Conservation (phyloP, 2,329 filamentous ascomycete genomes). For the Colletotrichum liriopes region DNA sequence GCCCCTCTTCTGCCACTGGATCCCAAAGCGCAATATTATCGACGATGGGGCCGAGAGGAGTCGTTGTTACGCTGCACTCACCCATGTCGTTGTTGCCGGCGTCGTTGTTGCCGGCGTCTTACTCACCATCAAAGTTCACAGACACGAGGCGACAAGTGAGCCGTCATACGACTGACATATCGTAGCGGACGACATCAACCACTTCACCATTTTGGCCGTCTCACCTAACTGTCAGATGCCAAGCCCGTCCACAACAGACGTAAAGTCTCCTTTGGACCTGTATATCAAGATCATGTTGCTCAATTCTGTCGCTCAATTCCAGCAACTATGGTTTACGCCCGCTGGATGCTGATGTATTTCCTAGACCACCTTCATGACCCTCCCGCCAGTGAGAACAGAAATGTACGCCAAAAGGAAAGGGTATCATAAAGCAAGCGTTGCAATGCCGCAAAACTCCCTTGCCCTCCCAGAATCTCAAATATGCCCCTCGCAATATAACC, state of each 20-base stretch:
- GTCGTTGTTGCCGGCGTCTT: background rate
- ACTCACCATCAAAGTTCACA: background rate
- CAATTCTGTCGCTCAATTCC: background rate
- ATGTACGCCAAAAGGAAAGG: conserved; percentile 21
- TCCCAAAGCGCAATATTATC: background rate
- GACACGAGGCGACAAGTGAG: background rate
- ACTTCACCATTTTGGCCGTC: background rate
- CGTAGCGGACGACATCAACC: background rate
- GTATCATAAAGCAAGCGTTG: conserved; percentile 27
- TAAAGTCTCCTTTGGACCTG: background rate
- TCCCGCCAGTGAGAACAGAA: background rate
- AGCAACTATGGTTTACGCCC: background rate
- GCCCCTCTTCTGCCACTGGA: background rate
- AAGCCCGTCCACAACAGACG: background rate
- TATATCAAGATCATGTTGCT: conserved; percentile 3
- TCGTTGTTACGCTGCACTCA: conserved; percentile 12
- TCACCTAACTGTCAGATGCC: conserved; percentile 6
- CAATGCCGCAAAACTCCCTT: conserved; percentile 11
- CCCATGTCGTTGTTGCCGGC: background rate
- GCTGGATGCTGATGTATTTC: conserved; percentile 13
- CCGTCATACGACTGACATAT: background rate
- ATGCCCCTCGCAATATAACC: background rate
- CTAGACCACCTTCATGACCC: background rate
- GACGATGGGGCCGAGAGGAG: conserved; percentile 12
- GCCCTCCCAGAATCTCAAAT: conserved; percentile 5